phyloP scores from a whole-genome alignment of 768 basidiomycete genomes.

The Rubroboletus satanas region DNA sequence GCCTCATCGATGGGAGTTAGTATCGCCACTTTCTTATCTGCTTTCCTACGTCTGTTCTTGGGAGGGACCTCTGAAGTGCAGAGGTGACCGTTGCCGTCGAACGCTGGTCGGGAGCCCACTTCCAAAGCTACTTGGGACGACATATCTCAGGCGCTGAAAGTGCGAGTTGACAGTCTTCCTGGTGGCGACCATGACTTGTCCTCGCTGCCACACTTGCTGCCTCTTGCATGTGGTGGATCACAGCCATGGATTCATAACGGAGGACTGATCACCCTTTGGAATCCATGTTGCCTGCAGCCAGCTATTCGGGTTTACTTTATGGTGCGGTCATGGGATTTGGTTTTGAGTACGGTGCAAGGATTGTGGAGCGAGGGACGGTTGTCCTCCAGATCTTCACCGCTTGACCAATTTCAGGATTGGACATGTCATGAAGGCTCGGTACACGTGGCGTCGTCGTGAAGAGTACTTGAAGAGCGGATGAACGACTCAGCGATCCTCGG shows the following conservation, averaged over 20 bases:
- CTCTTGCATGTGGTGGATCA: slow-evolving; percentile 20
- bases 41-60: slow-evolving; percentile 31
- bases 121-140: slow-evolving; percentile 23
- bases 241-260: slow-evolving; percentile 21
- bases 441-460: slow-evolving; percentile 18
- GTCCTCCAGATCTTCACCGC: slow-evolving; percentile 32
- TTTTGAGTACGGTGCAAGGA: slow-evolving; percentile 31
- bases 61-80: slow-evolving; percentile 15
- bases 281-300: slow-evolving; percentile 25
- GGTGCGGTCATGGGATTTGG: slow-evolving; percentile 33
- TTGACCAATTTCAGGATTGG: slow-evolving; percentile 34
- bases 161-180: slow-evolving; percentile 28
- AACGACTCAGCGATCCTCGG: slow-evolving; percentile 25
- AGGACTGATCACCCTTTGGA: slow-evolving; percentile 31
- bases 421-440: slow-evolving; percentile 26
- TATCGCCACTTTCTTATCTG: slow-evolving; percentile 56
- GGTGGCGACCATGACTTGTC: slow-evolving; percentile 31
- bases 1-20: slow-evolving; percentile 99
- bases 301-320: slow-evolving; percentile 24
- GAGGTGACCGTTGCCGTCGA: slow-evolving; percentile 21
- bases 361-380: slow-evolving; percentile 26
- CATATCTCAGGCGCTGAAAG: slow-evolving; percentile 25
- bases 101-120: slow-evolving; percentile 22
- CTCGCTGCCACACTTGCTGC: slow-evolving; percentile 23
- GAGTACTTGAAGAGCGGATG: slow-evolving; percentile 22